These are phyloP conservation scores for Diversispora eburnea DNA, from an alignment of 192 early-diverging fungal genomes.

Conservation along the genomic window DNA sequence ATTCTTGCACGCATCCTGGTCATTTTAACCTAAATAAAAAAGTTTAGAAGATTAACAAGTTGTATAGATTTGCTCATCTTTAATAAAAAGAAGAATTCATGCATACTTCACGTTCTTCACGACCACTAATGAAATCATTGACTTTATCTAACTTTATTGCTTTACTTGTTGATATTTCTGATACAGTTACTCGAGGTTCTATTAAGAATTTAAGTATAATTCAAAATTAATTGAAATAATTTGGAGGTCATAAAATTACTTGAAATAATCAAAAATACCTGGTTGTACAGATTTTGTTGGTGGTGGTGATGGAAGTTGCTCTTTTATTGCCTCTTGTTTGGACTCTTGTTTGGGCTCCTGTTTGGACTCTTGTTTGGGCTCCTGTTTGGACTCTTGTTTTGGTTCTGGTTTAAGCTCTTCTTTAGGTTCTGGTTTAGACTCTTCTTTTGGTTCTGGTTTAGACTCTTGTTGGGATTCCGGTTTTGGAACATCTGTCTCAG, in stretches of 20 bases:
- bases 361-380: neutral
- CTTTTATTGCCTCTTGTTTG: neutral
- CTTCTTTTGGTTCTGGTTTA: conserved; percentile 42
- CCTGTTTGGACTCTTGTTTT: neutral
- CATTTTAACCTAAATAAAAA: conserved; percentile 75
- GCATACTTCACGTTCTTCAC: conserved; percentile 35
- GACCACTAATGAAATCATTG: conserved; percentile 24
- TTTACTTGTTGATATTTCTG: neutral
- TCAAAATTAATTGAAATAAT: no score
- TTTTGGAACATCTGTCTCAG: conserved; percentile 41
- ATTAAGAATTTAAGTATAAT: neutral
- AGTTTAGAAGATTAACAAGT: neutral
- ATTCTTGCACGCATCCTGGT: conserved; percentile 96
- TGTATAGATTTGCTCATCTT: conserved; percentile 8
- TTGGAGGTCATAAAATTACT: no score
- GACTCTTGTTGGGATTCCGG: conserved; percentile 40
- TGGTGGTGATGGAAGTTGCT: neutral
- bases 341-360: neutral
- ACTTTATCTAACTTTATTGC: neutral
- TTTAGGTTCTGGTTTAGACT: conserved; percentile 7
- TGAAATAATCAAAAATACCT: no score
- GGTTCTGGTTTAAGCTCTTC: neutral
- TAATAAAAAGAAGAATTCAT: neutral
- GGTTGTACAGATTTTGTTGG: neutral
- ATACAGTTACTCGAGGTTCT: neutral